These are phyloP conservation scores for Chytridium lagenaria DNA, from an alignment of 371 early-diverging fungal genomes.

Conservation along the genomic window DNA sequence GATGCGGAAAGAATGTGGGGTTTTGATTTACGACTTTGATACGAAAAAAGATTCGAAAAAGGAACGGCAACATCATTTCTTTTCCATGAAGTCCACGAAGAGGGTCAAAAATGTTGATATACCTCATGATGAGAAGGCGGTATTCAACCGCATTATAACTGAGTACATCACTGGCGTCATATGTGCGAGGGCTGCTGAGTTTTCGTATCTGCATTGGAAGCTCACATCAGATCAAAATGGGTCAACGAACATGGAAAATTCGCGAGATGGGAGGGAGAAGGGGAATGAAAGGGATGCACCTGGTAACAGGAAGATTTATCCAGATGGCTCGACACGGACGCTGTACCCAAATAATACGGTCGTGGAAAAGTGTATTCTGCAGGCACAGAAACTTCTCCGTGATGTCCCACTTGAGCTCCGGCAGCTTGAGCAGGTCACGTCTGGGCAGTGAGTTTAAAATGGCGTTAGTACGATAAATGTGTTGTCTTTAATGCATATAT, in stretches of 20 bases:
- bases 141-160: background rate
- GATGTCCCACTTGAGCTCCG: background rate
- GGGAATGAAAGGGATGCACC: background rate
- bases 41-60: background rate
- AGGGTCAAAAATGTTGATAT: background rate
- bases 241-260: background rate
- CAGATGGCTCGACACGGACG: background rate
- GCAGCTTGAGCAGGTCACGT: background rate
- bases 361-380: background rate
- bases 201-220: conserved; percentile 11
- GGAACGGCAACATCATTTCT: background rate
- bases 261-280: background rate
- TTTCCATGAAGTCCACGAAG: background rate
- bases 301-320: background rate
- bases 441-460: background rate
- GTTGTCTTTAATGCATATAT: too few species aligned
- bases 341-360: background rate
- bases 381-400: background rate
- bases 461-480: too few species aligned
- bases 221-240: background rate
- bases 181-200: background rate
- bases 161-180: conserved; percentile 3
- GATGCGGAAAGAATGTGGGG: background rate
- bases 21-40: background rate
- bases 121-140: background rate